A percentile compares a stretch with the other conserved stretches of the same genome.
These are phyloP conservation scores for Pyricularia sp. DNA, from an alignment of 2,329 filamentous ascomycete species.

Conservation along the genomic window DNA sequence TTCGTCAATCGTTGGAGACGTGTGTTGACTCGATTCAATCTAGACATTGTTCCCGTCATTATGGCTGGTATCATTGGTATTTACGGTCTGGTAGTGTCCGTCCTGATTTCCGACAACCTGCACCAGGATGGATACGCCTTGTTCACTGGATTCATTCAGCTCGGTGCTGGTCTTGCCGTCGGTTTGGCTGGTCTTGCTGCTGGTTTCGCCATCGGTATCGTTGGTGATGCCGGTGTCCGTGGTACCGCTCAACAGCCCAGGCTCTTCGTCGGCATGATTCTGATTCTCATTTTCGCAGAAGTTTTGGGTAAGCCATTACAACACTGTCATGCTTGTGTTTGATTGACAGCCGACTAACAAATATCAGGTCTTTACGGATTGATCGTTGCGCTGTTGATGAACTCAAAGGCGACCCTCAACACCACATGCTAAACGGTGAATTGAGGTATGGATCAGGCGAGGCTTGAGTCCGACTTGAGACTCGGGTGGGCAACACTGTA, in stretches of 20 bases:
- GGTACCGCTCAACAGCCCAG: conserved; percentile 77
- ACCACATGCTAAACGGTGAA: conserved; percentile 44
- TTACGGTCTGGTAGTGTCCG: conserved; percentile 83
- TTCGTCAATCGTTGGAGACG: not conserved
- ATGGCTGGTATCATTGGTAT: conserved; percentile 99
- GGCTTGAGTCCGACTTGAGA: not conserved
- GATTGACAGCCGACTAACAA: not conserved
- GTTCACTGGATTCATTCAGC: conserved; percentile 78
- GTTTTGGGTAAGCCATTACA: conserved; percentile 63
- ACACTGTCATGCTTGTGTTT: not conserved
- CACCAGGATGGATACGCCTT: conserved; percentile 58
- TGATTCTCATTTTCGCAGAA: conserved; percentile 99
- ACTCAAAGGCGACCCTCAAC: conserved; percentile 74
- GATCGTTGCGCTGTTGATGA: conserved; percentile 98
- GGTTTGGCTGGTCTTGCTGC: conserved; percentile 76
- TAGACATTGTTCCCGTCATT: conserved; percentile 99
- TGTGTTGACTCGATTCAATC: not conserved
- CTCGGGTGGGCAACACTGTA: not conserved
- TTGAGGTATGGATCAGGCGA: not conserved
- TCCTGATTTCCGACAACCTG: conserved; percentile 74
- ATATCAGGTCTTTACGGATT: conserved; percentile 87
- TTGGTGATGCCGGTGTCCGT: conserved; percentile 81
- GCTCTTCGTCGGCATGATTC: conserved; percentile 94
- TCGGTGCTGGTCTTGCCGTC: conserved; percentile 74
- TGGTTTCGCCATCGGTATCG: conserved; percentile 80